Evolutionary conservation across 148 eudicot species (phyloP).

Genomic region (Mesembryanthemum crystallinum): DNA sequence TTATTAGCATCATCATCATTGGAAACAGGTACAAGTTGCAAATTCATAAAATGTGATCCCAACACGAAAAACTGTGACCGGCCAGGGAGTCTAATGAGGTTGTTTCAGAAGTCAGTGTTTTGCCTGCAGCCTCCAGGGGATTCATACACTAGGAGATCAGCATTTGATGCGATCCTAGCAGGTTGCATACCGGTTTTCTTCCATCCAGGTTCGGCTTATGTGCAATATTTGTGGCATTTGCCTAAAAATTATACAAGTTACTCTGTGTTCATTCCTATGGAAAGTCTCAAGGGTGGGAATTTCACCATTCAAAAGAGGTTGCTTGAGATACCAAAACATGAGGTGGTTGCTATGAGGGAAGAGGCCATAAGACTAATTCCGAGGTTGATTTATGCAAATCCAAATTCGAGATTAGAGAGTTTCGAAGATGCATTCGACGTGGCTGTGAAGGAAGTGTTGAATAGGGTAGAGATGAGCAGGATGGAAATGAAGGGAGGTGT

Average conservation of each 20-base stretch:
- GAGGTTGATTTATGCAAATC: slow-evolving; percentile 51
- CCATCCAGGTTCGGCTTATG: slow-evolving; percentile 62
- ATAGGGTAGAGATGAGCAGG: slow-evolving; percentile 34
- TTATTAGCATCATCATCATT: slow-evolving; percentile 4
- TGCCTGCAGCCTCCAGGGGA: slow-evolving; percentile 90
- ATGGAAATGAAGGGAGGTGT: slow-evolving; percentile 34
- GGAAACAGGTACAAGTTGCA: slow-evolving; percentile 31
- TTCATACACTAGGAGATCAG: slow-evolving; percentile 65
- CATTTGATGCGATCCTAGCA: slow-evolving; percentile 60
- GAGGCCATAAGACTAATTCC: slow-evolving; percentile 64
- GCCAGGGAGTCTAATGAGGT: slow-evolving; percentile 41
- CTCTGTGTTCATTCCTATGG: slow-evolving; percentile 54
- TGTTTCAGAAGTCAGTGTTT: slow-evolving; percentile 57
- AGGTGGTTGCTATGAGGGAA: slow-evolving; percentile 49
- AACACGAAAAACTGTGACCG: slow-evolving; percentile 36
- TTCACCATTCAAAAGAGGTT: slow-evolving; percentile 41
- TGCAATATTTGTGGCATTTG: slow-evolving; percentile 79
- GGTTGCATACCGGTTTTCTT: slow-evolving; percentile 84
- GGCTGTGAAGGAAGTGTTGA: slow-evolving; percentile 48
- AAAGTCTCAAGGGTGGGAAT: slow-evolving; percentile 36
- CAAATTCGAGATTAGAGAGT: slow-evolving; percentile 36
- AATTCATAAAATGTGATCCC: slow-evolving; percentile 39
- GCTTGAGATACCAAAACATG: slow-evolving; percentile 24
- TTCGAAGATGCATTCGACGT: slow-evolving; percentile 77
- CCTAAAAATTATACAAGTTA: slow-evolving; percentile 52